Percentiles rank a stretch among this genome's conserved stretches.
phyloP scores from a whole-genome alignment of 176 grass and related monocot species.

The maize (Zea mays) region Zm-B73-REFERENCE-NAM-5.0 NC_050100.1:123746501-123747000 shows the following conservation, averaged over 20 bases:
- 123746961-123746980: too few relatives aligned
- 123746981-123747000: too few relatives aligned
- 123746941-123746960: too few relatives aligned
- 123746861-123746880: background rate
- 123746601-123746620: background rate
- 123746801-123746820: constrained; percentile 48
- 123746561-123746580: too few relatives aligned
- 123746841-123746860: constrained; percentile 65
- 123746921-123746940: too few relatives aligned
- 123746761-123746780: constrained; percentile 49
- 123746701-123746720: constrained; percentile 90
- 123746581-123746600: too few relatives aligned
- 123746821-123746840: constrained; percentile 32
- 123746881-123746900: too few relatives aligned
- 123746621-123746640: constrained; percentile 65
- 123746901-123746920: too few relatives aligned
- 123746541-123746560: too few relatives aligned
- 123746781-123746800: constrained; percentile 82
- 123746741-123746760: constrained; percentile 49
- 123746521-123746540: too few relatives aligned
- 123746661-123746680: constrained; percentile 48
- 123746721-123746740: constrained; percentile 54
- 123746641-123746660: constrained; percentile 78
- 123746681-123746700: constrained; percentile 54
- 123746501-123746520: too few relatives aligned